Conservation (phyloP, 441 rosid genomes). For the Isatis lusitanica region DNA sequence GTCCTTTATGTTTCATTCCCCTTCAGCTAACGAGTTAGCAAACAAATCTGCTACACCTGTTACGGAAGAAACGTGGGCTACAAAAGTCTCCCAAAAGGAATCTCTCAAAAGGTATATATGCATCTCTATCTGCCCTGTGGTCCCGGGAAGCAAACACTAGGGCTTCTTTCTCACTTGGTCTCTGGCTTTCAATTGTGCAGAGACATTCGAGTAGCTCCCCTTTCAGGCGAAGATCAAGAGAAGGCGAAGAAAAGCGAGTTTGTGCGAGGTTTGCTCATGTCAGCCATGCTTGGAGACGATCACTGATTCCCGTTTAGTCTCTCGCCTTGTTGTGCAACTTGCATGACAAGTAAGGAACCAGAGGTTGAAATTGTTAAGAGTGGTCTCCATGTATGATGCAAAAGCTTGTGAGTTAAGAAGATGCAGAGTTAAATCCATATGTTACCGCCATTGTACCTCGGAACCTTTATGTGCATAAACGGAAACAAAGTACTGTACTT, state of each 20-base stretch:
- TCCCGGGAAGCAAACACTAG: neutral
- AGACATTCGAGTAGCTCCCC: slow-evolving; percentile 35
- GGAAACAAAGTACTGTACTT: slow-evolving; percentile 9
- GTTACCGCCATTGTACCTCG: slow-evolving; percentile 25
- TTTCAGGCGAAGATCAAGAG: slow-evolving; percentile 59
- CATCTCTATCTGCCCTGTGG: neutral
- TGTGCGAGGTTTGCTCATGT: slow-evolving; percentile 57
- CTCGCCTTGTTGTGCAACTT: neutral
- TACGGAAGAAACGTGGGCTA: slow-evolving; percentile 40
- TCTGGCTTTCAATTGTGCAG: slow-evolving; percentile 33
- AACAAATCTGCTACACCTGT: slow-evolving; percentile 28
- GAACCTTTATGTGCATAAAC: slow-evolving; percentile 26
- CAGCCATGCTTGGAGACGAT: slow-evolving; percentile 59
- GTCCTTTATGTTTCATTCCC: slow-evolving; percentile 57
- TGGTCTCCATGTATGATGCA: slow-evolving; percentile 27
- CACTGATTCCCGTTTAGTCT: slow-evolving; percentile 31
- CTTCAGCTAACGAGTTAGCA: slow-evolving; percentile 42
- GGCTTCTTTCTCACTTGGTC: slow-evolving; percentile 9
- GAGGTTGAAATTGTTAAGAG: slow-evolving; percentile 9
- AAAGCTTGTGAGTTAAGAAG: slow-evolving; percentile 11
- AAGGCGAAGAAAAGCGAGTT: slow-evolving; percentile 60
- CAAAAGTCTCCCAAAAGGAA: slow-evolving; percentile 40
- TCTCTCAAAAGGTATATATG: slow-evolving; percentile 27
- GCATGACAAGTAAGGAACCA: neutral
- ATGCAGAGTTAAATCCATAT: slow-evolving; percentile 21